Base-by-base conservation (phyloP, 768 basidiomycete genomes). In the Mycena vitilis region DNA sequence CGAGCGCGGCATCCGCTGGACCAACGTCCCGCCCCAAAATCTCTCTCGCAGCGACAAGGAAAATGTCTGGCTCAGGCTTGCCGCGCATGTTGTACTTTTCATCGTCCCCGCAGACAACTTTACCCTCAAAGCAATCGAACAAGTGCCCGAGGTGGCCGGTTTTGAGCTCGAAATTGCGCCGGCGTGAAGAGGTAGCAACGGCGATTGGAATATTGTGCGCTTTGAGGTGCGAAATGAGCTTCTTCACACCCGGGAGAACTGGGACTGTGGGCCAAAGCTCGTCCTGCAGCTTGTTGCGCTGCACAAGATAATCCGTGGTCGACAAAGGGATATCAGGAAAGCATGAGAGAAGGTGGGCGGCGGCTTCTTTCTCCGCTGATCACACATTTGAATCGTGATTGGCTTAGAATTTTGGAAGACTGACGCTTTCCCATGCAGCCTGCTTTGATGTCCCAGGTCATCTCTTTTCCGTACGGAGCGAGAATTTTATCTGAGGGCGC, bases 381-480 rank as follows among this genome's bases (percentile, higher is more conserved):
- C 25, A 36, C n/a, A 9, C 9, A 40, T 45, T 52, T 8, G 30
- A 42, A 59, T 38, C 22, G 36, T 23, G 13, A 10, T 20, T 4
- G 42, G n/a, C 7, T n/a, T 18, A 34, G 30, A 13, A 12, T 44
- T 45, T 36, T 34, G 11, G n/a, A 52, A 56, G 23, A 51, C 83
- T 62, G 55, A 93, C 94, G 87, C 83, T 91, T 93, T 62, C 94
- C 94, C 94, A 95, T 95, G 65, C 92, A 87, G 0, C 91, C 92
- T n/a, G 92, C 89, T 75, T 95, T 95, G 65, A 95, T 93, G 64
- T 93, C 90, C 93, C 93, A 95, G 4, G 92, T 92, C 91, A 95
- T 93, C 69, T 87, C 80, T 68, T 88, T 89, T 34, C 92, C 93
- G 73, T 91, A 90, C 13, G 82, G 84, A 20, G 83, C 87, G 22